phyloP scores from a whole-genome alignment of 1,139 yeast species.

The Geotrichum bryndzae region DNA sequence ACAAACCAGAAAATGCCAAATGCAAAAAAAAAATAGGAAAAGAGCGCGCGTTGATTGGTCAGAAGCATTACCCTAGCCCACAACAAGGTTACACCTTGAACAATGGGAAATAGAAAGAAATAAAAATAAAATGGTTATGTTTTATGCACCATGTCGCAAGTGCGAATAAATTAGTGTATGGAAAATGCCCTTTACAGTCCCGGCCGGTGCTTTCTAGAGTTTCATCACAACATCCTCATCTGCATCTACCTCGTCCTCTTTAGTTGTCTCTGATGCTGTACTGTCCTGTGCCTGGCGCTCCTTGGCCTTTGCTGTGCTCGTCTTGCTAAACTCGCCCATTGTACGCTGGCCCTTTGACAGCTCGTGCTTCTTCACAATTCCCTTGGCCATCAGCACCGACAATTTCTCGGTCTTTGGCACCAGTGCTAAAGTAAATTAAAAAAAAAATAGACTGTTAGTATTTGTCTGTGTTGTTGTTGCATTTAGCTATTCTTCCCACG shows the following conservation, averaged over 20 bases:
- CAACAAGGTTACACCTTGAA: neutral
- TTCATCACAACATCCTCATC: constrained; percentile 5
- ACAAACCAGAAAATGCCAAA: neutral
- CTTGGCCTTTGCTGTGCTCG: constrained; percentile 4
- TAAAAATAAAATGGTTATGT: neutral
- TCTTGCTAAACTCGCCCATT: constrained; percentile 12
- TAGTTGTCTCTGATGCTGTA: neutral
- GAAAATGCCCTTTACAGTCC: neutral
- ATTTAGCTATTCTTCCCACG: neutral
- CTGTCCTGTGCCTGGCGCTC: neutral
- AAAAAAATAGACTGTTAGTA: neutral
- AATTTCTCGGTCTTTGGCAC: constrained; percentile 17
- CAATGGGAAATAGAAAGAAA: neutral
- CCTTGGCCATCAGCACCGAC: constrained; percentile 10
- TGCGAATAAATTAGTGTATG: neutral
- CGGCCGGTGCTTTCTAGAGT: neutral
- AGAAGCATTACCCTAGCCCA: neutral
- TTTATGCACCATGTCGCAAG: neutral
- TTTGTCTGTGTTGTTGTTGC: neutral
- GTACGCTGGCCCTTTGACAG: constrained; percentile 15
- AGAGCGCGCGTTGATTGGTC: neutral
- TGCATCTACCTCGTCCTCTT: constrained; percentile 4
- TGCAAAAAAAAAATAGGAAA: neutral
- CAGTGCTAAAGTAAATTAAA: constrained; percentile 7
- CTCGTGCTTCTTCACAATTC: constrained; percentile 14